phyloP scores from a whole-genome alignment of 345 rosid species.

The Lumnitzera racemosa region DNA sequence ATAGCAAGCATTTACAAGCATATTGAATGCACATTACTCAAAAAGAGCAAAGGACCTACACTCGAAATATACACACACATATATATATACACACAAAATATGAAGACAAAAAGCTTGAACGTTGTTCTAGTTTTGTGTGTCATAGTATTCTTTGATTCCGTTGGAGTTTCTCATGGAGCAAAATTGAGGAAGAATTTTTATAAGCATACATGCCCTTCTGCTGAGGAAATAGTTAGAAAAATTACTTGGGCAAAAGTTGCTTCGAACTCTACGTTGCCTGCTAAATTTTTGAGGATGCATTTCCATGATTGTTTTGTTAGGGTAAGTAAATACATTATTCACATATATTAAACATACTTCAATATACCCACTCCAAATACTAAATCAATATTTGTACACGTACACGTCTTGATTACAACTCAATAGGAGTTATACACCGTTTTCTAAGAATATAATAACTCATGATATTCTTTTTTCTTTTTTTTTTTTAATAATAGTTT shows the following conservation, averaged over 20 bases:
- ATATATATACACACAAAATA: neutral
- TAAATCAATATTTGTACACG: neutral
- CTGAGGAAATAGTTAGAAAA: conserved; percentile 19
- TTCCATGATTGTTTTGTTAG: conserved; percentile 50
- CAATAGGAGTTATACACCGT: too few relatives aligned
- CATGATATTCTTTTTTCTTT: too few relatives aligned
- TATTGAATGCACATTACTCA: too few relatives aligned
- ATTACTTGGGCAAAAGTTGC: conserved; percentile 25
- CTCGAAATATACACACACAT: too few relatives aligned
- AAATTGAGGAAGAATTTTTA: conserved; percentile 24
- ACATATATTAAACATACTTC: too few relatives aligned
- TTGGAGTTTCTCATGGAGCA: conserved; percentile 16
- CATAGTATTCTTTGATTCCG: neutral
- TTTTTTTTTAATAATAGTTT: too few relatives aligned
- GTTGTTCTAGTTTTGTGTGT: neutral
- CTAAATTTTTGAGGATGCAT: conserved; percentile 41
- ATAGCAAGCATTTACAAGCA: too few relatives aligned
- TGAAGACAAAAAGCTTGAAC: neutral
- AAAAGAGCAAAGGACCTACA: too few relatives aligned
- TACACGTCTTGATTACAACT: too few relatives aligned
- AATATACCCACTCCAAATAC: too few relatives aligned
- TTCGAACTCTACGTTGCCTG: conserved; percentile 21
- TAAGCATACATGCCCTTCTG: conserved; percentile 26
- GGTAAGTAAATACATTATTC: conserved; percentile 10
- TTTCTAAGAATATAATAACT: too few relatives aligned